Conservation (phyloP, 192 early-diverging fungal genomes). For the Rhizophagus prolifer region DNA sequence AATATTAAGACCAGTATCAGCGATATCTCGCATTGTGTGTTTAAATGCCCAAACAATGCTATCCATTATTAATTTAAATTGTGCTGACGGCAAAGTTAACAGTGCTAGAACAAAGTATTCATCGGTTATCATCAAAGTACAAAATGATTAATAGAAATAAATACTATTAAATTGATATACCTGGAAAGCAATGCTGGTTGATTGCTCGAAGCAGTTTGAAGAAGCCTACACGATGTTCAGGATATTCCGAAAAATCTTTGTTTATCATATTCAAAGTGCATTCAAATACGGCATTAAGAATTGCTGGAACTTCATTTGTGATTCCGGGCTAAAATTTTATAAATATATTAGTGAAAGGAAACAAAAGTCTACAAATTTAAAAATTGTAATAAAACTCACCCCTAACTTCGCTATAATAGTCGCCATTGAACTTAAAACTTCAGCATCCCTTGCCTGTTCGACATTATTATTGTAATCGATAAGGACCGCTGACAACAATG, state of each 20-base stretch:
- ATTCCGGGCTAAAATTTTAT: constrained; percentile 56
- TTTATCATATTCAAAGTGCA: constrained; percentile 99
- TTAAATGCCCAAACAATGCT: constrained; percentile 98
- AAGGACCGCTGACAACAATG: constrained; percentile 86
- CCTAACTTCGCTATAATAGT: constrained; percentile 82
- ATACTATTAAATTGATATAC: constrained; percentile 36
- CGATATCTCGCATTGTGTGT: constrained; percentile 98
- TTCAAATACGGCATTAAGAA: constrained; percentile 94
- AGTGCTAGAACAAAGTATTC: constrained; percentile 56
- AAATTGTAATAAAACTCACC: constrained; percentile 41
- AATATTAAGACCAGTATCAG: constrained; percentile 86
- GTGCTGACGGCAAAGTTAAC: constrained; percentile 74
- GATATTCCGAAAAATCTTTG: constrained; percentile 97
- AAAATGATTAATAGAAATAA: background rate
- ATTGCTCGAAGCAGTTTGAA: constrained; percentile 92
- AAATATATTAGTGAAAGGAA: background rate
- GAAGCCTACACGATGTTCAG: constrained; percentile 95
- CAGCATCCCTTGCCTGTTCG: constrained; percentile 89
- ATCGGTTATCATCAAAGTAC: background rate
- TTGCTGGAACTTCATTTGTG: constrained; percentile 78
- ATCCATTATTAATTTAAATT: constrained; percentile 93
- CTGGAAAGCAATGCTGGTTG: constrained; percentile 88
- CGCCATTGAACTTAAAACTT: constrained; percentile 91
- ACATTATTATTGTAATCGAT: constrained; percentile 86
- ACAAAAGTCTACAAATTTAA: background rate